These are phyloP conservation scores for Phytophthora aleatoria DNA, from an alignment of 352 stramenopile species.

Conservation along the genomic window DNA sequence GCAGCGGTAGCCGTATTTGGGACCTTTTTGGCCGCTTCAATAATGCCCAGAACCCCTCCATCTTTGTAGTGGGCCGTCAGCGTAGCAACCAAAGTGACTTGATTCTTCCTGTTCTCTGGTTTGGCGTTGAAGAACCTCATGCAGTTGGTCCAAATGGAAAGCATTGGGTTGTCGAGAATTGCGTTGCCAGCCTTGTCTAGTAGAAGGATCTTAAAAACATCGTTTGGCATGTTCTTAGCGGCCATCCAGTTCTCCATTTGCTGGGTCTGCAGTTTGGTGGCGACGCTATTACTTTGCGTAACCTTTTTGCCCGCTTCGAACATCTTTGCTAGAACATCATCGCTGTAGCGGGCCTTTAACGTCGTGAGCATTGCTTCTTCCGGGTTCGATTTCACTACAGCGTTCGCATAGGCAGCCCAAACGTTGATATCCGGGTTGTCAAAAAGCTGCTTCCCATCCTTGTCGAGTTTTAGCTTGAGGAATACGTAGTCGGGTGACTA, in stretches of 20 bases:
- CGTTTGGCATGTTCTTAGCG: background rate
- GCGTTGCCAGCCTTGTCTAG: background rate
- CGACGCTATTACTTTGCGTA: background rate
- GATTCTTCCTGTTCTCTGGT: background rate
- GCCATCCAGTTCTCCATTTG: slow-evolving; percentile 4
- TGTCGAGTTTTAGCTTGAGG: slow-evolving; percentile 7
- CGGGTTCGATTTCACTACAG: slow-evolving; percentile 5
- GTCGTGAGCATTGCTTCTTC: slow-evolving; percentile 1
- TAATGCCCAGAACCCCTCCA: background rate
- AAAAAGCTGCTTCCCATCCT: slow-evolving; percentile 4
- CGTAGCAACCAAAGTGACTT: background rate
- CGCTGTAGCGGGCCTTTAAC: background rate
- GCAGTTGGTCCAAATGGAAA: background rate
- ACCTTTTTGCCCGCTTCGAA: slow-evolving; percentile 6
- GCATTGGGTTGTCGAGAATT: background rate
- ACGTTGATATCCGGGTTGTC: slow-evolving; percentile 12
- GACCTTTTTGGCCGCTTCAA: slow-evolving; percentile 5
- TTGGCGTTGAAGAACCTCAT: slow-evolving; percentile 3
- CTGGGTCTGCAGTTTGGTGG: background rate
- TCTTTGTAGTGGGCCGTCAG: slow-evolving; percentile 4
- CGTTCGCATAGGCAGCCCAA: slow-evolving; percentile 1
- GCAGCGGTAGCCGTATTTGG: background rate
- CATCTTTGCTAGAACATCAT: slow-evolving; percentile 5
- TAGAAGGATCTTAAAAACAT: slow-evolving; percentile 1
- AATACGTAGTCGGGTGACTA: slow-evolving; percentile 5